phyloP scores from a whole-genome alignment of 1,284 basidiomycete species.

The Porodaedalea pini region DNA sequence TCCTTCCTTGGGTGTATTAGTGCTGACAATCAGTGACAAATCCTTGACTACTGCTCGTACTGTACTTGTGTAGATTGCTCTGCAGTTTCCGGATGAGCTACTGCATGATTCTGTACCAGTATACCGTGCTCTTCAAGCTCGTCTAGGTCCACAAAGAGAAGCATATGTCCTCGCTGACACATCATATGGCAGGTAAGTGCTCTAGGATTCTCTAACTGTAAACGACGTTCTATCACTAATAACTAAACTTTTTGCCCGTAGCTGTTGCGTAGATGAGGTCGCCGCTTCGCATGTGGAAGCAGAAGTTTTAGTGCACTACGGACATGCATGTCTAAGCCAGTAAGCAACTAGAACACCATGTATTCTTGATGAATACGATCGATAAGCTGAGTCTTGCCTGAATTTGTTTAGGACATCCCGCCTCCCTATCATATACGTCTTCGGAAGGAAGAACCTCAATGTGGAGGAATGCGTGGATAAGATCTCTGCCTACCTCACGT shows the following conservation, averaged over 20 bases:
- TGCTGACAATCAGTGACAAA: neutral
- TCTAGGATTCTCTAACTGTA: neutral
- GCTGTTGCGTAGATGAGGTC: constrained; percentile 97
- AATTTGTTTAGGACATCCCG: constrained; percentile 58
- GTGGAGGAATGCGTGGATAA: constrained; percentile 46
- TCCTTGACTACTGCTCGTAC: neutral
- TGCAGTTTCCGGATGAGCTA: constrained; percentile 96
- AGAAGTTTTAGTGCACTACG: constrained; percentile 92
- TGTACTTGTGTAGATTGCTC: constrained; percentile 58
- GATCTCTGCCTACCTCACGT: constrained; percentile 37
- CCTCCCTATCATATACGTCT: constrained; percentile 82
- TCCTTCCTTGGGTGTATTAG: neutral
- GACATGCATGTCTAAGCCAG: constrained; percentile 93
- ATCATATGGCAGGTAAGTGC: constrained; percentile 85
- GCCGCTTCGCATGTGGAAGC: constrained; percentile 93
- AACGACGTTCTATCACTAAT: neutral
- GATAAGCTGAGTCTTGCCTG: neutral
- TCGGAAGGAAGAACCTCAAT: constrained; percentile 65
- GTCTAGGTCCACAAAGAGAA: constrained; percentile 50
- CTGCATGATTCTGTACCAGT: constrained; percentile 85
- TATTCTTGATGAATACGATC: neutral
- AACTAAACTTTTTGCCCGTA: constrained; percentile 30
- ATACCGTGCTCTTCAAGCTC: constrained; percentile 65
- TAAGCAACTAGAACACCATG: constrained; percentile 36
- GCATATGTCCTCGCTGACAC: constrained; percentile 94